Evolutionary conservation across 306 rosid genomes (phyloP), one percentile per base, ranked within the genome.

Genomic region (Sophora flavescens): DNA sequence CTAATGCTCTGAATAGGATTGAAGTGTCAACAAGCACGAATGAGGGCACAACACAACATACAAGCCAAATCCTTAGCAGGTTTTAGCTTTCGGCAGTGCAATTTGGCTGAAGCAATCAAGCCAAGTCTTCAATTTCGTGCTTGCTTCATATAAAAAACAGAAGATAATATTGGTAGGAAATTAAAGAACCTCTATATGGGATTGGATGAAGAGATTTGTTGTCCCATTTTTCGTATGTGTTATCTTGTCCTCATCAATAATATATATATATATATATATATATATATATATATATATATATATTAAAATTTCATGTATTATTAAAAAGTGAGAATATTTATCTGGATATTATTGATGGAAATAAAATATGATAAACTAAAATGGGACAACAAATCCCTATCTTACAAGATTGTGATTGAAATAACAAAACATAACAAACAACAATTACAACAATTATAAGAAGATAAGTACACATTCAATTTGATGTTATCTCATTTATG

Each of bases 1-100:
- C 3, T 78, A 64, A 76, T 53, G 64, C 48, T 76, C n/a, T 15
- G 52, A 68, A 59, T 68, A 59, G 16, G 76, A 78, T 44, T 12
- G 1, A 22, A 69, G 45, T 18, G 54, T 17, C 22, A 68, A 36
- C 16, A 8, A 16, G 62, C n/a, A 33, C 9, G 15, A 8, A 22
- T 32, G 64, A 6, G 62, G 44, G 13, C 72, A 45, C 14, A 26
- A 48, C 48, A 47, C 36, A 6, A 8, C n/a, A n/a, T 60, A 74
- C n/a, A 33, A 28, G 59, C 69, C 7, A 52, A 51, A 56, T 63
- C 28, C 65, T 65, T 26, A 63, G 45, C 12, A 65, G 50, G 16
- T 44, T 72, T 15, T 12, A 47, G n/a, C 11, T 61, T 62, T 76
- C 48, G 41, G 57, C 13, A 35, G 50, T 48, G 63, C 71, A 48